Percentiles rank a stretch among this genome's conserved stretches.
phyloP scores from a whole-genome alignment of 352 stramenopile genomes.

The Salisapilia sapeloensis region DNA sequence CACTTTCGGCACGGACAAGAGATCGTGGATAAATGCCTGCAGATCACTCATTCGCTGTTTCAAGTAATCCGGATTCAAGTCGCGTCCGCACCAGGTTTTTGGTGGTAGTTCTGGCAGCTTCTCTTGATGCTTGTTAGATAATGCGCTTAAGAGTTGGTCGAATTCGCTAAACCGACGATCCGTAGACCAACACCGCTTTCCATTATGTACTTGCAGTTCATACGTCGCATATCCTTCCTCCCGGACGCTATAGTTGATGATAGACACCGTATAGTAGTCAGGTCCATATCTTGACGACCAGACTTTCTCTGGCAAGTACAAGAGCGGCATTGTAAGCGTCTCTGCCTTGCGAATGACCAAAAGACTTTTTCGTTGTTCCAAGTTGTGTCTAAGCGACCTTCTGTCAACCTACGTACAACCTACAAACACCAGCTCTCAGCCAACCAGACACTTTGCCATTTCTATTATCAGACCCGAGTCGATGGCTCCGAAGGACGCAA shows the following conservation, averaged over 20 bases:
- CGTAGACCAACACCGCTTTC: constrained; percentile 45
- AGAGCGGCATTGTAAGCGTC: constrained; percentile 55
- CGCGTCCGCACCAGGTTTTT: constrained; percentile 55
- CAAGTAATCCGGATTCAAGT: constrained; percentile 58
- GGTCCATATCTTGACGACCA: constrained; percentile 64
- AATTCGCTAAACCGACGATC: constrained; percentile 63
- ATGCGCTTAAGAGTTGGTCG: constrained; percentile 10
- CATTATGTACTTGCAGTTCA: constrained; percentile 52
- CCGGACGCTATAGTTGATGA: constrained; percentile 30
- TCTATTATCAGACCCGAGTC: too few relatives aligned
- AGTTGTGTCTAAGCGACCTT: too few relatives aligned
- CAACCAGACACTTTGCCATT: too few relatives aligned
- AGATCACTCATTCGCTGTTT: constrained; percentile 24
- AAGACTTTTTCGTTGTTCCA: too few relatives aligned
- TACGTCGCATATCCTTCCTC: constrained; percentile 34
- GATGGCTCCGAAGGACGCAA: too few relatives aligned
- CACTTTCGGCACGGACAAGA: constrained; percentile 45
- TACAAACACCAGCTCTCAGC: too few relatives aligned
- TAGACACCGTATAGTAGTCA: constrained; percentile 59
- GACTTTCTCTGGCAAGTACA: constrained; percentile 48
- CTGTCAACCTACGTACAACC: too few relatives aligned
- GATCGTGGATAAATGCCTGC: constrained; percentile 33
- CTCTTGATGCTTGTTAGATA: neutral
- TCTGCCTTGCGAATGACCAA: too few relatives aligned
- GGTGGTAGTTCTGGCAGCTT: constrained; percentile 17